Percentiles rank a stretch among this genome's conserved stretches.
Conservation (phyloP, 2,329 filamentous ascomycete species). For the Knufia petricola region DNA sequence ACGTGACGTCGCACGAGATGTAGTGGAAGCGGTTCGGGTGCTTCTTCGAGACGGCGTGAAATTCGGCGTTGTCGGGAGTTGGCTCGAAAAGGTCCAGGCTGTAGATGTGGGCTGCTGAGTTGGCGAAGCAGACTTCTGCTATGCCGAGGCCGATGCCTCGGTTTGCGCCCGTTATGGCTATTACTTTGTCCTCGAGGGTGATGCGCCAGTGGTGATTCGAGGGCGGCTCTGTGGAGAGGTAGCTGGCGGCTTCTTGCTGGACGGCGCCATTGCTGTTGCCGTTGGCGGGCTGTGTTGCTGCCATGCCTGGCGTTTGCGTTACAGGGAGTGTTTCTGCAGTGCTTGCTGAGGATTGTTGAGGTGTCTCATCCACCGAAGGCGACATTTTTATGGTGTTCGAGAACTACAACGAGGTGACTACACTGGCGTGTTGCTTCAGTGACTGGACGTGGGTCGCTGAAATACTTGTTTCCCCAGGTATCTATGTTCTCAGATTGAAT, state of each 20-base stretch:
- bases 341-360: neutral
- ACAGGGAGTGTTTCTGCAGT: neutral
- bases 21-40: slow-evolving; percentile 24
- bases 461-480: too few species aligned
- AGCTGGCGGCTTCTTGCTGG: neutral
- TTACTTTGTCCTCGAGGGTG: slow-evolving; percentile 33
- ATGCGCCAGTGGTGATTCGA: slow-evolving; percentile 39
- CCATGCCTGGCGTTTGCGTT: neutral
- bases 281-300: neutral
- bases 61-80: slow-evolving; percentile 26
- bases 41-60: slow-evolving; percentile 30
- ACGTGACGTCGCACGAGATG: slow-evolving; percentile 13
- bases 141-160: slow-evolving; percentile 40
- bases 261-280: neutral
- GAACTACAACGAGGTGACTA: too few species aligned
- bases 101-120: slow-evolving; percentile 34
- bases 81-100: slow-evolving; percentile 32
- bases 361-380: neutral
- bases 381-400: too few species aligned
- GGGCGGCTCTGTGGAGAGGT: slow-evolving; percentile 32
- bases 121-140: slow-evolving; percentile 39
- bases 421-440: too few species aligned
- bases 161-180: slow-evolving; percentile 36
- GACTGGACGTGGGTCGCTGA: too few species aligned
- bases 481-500: too few species aligned